These are phyloP conservation scores for Eucalyptus virginea DNA, from an alignment of 345 rosid species.

Conservation along the genomic window DNA sequence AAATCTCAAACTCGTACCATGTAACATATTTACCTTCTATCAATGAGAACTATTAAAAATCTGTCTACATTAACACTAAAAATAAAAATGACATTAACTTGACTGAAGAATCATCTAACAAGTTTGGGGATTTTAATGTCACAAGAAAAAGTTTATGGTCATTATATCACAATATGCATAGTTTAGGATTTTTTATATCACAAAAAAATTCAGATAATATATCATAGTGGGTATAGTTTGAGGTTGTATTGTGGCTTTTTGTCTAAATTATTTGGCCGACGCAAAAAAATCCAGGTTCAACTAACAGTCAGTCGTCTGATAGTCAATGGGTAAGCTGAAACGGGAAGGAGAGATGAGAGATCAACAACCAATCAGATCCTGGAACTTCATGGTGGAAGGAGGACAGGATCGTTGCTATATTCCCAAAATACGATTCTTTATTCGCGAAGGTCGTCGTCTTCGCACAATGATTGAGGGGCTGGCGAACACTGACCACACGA, in stretches of 20 bases:
- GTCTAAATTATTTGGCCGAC: neutral
- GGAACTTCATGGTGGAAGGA: neutral
- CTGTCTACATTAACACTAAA: too few species aligned
- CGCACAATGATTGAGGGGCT: neutral
- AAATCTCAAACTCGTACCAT: too few species aligned
- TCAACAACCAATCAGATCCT: neutral
- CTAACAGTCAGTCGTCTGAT: neutral
- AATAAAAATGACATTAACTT: too few species aligned
- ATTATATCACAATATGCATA: neutral
- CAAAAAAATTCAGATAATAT: too few species aligned
- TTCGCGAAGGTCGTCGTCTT: neutral
- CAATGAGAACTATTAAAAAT: too few species aligned
- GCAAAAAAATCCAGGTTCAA: neutral
- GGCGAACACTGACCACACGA: rapidly evolving
- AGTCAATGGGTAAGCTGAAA: neutral
- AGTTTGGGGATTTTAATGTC: too few species aligned
- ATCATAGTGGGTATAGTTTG: too few species aligned
- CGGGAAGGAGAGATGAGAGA: neutral
- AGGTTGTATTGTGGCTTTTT: neutral
- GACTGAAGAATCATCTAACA: too few species aligned
- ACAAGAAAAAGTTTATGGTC: too few species aligned
- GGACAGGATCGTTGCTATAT: neutral
- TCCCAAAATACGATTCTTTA: neutral
- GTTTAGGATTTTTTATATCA: neutral
- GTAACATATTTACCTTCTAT: too few species aligned